phyloP scores from a whole-genome alignment of 2,329 filamentous ascomycete species.

The Aspergillus awamori region DNA sequence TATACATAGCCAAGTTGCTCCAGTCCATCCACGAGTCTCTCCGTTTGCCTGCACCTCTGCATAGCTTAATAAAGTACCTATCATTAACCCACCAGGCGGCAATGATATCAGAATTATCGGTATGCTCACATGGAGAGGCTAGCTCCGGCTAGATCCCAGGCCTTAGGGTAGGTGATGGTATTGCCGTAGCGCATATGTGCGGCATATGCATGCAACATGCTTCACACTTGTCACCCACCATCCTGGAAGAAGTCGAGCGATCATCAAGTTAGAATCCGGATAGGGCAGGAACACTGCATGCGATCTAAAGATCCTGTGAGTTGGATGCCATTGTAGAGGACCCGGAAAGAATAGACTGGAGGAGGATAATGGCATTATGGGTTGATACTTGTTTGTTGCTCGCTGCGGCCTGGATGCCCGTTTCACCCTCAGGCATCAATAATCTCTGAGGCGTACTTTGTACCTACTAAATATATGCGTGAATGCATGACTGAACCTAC shows the following conservation, averaged over 20 bases:
- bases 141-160: slow-evolving; percentile 1
- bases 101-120: not conserved
- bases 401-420: not conserved
- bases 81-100: not conserved
- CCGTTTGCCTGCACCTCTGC: slow-evolving; percentile 10
- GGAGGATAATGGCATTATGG: slow-evolving; percentile 5
- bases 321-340: not conserved
- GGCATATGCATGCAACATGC: slow-evolving; percentile 16
- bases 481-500: not conserved
- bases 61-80: slow-evolving; percentile 1
- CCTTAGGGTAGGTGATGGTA: slow-evolving; percentile 1
- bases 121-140: not conserved
- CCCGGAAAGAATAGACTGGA: not conserved
- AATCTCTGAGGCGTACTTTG: not conserved
- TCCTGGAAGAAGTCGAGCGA: not conserved
- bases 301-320: slow-evolving; percentile 6
- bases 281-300: slow-evolving; percentile 12
- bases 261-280: slow-evolving; percentile 15
- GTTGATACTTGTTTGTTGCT: not conserved
- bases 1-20: not conserved
- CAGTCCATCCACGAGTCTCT: slow-evolving; percentile 15
- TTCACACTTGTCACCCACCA: slow-evolving; percentile 8
- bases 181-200: slow-evolving; percentile 7
- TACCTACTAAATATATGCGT: not conserved
- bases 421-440: not conserved